Evolutionary conservation across 306 rosid species (phyloP), one percentile per base, ranked within the genome.

Genomic region (Glycyrrhiza uralensis): DNA sequence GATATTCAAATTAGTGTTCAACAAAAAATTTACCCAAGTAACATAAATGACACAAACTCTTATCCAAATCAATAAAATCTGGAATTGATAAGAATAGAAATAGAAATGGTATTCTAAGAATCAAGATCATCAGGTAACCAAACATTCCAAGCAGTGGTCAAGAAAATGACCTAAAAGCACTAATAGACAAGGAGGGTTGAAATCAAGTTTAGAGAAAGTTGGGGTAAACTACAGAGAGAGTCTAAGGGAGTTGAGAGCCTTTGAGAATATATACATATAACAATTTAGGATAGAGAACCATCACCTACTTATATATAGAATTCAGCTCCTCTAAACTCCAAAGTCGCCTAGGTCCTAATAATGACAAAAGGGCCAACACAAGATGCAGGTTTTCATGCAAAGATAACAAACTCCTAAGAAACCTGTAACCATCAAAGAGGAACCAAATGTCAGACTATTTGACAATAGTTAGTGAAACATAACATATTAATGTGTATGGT

Each of bases 371-470:
- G 35, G 98, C 98, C 30, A 91, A 79, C 61, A 83, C 85, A 24
- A 94, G 83, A 75, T 87, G 98, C 76, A 94, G 79, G 61, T 88
- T 84, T 60, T 83, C 78, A 23, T 87, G 92, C 68, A 79, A 73
- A 17, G 95, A 82, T 55, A 94, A 24, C 71, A 87, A 69, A 80
- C 85, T 46, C 90, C 96, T 23, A 94, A 3, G 20, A 76, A 69
- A 52, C 98, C 97, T 94, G 89, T 13, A 72, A 66, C 5, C 69
- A 47, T 58, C 50, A 71, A 71, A 60, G 47, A 79, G 45, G 30
- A 56, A 20, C 42, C 0, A 44, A 52, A 60, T 45, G 55, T 77
- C 46, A 77, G 79, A 54, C 5, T n/a, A n/a, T n/a, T n/a, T n/a
- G n/a, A n/a, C n/a, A n/a, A n/a, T n/a, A n/a, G n/a, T n/a, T n/a